Percentiles rank a stretch among this genome's conserved stretches.
Evolutionary conservation across 108 stramenopile genomes (phyloP).

Genomic region (Discostella stelligeroides): DNA sequence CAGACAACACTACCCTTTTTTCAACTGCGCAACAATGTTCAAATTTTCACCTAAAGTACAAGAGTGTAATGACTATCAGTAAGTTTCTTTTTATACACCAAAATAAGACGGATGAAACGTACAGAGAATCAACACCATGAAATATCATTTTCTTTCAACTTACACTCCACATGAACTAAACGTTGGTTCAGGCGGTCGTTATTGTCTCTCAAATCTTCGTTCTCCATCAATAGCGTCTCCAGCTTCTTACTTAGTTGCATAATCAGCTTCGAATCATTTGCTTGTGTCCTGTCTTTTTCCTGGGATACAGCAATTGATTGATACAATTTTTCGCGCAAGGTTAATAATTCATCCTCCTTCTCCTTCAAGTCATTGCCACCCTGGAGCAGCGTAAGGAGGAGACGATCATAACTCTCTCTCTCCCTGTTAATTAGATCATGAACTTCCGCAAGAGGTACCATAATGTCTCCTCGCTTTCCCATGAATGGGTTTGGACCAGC

Average conservation of each 20-base stretch:
- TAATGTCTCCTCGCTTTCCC: constrained; percentile 53
- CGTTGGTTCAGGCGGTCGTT: constrained; percentile 87
- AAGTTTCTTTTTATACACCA: not conserved
- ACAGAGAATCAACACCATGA: constrained; percentile 15
- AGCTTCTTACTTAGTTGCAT: constrained; percentile 94
- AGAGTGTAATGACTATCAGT: not conserved
- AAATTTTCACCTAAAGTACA: constrained; percentile 26
- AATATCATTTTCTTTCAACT: constrained; percentile 54
- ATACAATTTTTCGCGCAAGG: constrained; percentile 71
- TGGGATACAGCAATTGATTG: constrained; percentile 64
- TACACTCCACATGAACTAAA: constrained; percentile 83
- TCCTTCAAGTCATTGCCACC: constrained; percentile 85
- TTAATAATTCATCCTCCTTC: constrained; percentile 84
- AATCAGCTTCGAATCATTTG: constrained; percentile 91
- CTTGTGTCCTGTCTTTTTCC: constrained; percentile 86
- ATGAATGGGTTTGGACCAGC: constrained; percentile 51
- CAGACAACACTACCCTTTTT: constrained; percentile 12
- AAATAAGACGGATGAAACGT: not conserved
- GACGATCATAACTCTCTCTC: constrained; percentile 85
- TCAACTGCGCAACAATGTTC: constrained; percentile 21
- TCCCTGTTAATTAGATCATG: constrained; percentile 84
- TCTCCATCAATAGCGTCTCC: constrained; percentile 91
- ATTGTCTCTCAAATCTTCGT: constrained; percentile 88
- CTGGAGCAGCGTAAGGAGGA: constrained; percentile 84
- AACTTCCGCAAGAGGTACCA: constrained; percentile 85